phyloP scores from a whole-genome alignment of 306 rosid genomes.

The Arachis stenosperma region DNA sequence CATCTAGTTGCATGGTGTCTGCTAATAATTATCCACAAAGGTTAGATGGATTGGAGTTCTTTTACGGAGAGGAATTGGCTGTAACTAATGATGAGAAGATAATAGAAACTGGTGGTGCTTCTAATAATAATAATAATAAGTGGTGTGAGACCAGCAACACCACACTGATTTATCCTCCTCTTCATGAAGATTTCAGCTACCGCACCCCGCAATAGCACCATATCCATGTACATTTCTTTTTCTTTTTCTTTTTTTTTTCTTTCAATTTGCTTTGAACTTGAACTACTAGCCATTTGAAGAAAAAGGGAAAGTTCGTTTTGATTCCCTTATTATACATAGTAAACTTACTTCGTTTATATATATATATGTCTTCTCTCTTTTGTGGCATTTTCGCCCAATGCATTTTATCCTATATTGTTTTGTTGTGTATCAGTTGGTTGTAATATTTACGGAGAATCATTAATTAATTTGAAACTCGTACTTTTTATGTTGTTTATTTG shows the following conservation, averaged over 20 bases:
- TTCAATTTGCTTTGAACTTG: not conserved
- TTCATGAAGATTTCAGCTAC: conserved; percentile 45
- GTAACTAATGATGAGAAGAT: conserved; percentile 10
- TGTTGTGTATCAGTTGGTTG: conserved; percentile 4
- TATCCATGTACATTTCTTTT: not conserved
- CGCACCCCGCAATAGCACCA: conserved; percentile 32
- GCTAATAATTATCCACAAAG: conserved; percentile 40
- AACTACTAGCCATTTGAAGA: conserved; percentile 16
- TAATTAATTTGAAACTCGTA: not conserved
- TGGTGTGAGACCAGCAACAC: conserved; percentile 24
- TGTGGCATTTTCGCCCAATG: too few relatives aligned
- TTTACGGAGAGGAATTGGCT: conserved; percentile 50
- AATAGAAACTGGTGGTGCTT: conserved; percentile 26
- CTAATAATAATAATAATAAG: conserved; percentile 41
- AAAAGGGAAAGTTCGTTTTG: conserved; percentile 26
- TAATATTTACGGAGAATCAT: not conserved
- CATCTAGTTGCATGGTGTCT: conserved; percentile 40
- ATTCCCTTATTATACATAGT: conserved; percentile 29
- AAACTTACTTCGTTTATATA: not conserved
- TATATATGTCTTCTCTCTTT: too few relatives aligned
- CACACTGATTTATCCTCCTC: conserved; percentile 50
- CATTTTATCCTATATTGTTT: not conserved
- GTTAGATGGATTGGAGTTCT: conserved; percentile 55
- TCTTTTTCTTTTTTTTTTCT: too few relatives aligned
- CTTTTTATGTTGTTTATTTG: not conserved